These are phyloP conservation scores for Penicillium longicatenatum DNA, from an alignment of 495 filamentous ascomycete genomes.

Conservation along the genomic window DNA sequence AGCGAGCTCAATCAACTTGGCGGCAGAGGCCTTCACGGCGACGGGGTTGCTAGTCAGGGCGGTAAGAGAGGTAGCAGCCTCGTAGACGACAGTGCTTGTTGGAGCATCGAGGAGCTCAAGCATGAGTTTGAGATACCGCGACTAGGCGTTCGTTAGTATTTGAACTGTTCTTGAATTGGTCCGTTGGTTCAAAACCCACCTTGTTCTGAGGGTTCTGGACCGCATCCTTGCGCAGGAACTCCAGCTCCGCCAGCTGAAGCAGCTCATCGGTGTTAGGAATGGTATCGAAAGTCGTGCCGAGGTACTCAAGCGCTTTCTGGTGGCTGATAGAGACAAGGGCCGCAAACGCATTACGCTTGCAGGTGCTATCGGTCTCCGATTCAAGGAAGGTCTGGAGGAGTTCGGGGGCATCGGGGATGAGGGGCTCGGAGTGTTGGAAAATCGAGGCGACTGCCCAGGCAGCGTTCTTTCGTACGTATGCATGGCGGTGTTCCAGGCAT, in stretches of 20 bases:
- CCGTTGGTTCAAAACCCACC: conserved; percentile 46
- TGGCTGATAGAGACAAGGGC: conserved; percentile 90
- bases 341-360: conserved; percentile 97
- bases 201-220: conserved; percentile 92
- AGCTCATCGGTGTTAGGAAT: conserved; percentile 94
- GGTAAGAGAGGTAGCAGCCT: conserved; percentile 96
- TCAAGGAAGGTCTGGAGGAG: conserved; percentile 89
- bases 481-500: conserved; percentile 94
- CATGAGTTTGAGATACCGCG: conserved; percentile 88
- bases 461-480: conserved; percentile 97
- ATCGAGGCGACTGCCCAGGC: conserved; percentile 94
- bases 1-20: conserved; percentile 93
- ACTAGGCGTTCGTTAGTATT: conserved; percentile 50
- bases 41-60: conserved; percentile 94
- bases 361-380: conserved; percentile 89
- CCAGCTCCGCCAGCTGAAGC: conserved; percentile 87
- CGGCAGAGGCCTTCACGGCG: conserved; percentile 93
- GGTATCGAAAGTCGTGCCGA: conserved; percentile 88
- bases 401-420: conserved; percentile 96
- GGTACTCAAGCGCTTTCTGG: conserved; percentile 86
- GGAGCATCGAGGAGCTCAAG: conserved; percentile 95
- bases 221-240: conserved; percentile 98
- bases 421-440: conserved; percentile 82
- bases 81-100: conserved; percentile 94
- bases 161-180: not conserved